A percentile compares a stretch with the other conserved stretches of the same genome.
phyloP scores from a whole-genome alignment of 192 early-diverging fungal species.

The Tieghemiomyces parasiticus region DNA sequence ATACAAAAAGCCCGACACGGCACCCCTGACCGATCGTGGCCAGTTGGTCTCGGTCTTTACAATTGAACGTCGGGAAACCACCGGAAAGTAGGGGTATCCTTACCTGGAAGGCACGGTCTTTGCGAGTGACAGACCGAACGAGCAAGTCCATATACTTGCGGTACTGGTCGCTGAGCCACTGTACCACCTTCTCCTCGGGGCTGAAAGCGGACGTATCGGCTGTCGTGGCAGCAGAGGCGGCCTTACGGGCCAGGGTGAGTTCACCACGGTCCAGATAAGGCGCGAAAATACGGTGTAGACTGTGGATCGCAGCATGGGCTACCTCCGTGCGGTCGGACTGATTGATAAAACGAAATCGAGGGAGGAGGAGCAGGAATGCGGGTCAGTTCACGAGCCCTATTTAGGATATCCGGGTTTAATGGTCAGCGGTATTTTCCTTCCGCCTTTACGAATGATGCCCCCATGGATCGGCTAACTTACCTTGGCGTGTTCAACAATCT shows the following conservation, averaged over 20 bases:
- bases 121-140: conserved; percentile 29
- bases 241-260: conserved; percentile 24
- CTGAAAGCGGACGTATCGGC: conserved; percentile 19
- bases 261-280: conserved; percentile 18
- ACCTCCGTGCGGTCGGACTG: conserved; percentile 35
- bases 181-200: conserved; percentile 37
- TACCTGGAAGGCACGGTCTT: conserved; percentile 61
- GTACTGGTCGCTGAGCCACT: conserved; percentile 71
- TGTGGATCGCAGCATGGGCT: conserved; percentile 50
- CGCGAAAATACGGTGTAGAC: conserved; percentile 56
- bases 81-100: neutral
- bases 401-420: neutral
- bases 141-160: conserved; percentile 43
- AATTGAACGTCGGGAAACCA: neutral
- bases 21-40: neutral
- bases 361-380: neutral
- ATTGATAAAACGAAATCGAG: conserved; percentile 10
- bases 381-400: neutral
- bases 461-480: conserved; percentile 9
- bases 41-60: neutral
- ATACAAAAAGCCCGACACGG: neutral
- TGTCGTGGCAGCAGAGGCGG: conserved; percentile 29
- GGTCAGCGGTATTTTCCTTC: neutral
- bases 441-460: neutral
- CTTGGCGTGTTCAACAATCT: conserved; percentile 39